A percentile compares a stretch with the other conserved stretches of the same genome.
Evolutionary conservation across 495 filamentous ascomycete genomes (phyloP).

Genomic region (Aspergillus steynii): DNA sequence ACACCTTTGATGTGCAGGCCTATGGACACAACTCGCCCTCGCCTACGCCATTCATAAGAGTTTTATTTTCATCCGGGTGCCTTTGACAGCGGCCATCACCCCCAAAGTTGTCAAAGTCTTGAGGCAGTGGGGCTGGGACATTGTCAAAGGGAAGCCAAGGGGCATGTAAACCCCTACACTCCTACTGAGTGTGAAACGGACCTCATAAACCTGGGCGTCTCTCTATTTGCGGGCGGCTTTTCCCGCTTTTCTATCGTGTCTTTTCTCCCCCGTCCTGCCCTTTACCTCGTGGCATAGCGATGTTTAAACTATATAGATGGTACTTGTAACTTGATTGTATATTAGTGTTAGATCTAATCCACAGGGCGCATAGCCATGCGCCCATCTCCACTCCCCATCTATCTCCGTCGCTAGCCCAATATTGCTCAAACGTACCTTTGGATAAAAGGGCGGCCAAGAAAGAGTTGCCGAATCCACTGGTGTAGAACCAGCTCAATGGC

Average conservation of each 20-base stretch:
- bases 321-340: slow-evolving; percentile 30
- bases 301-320: slow-evolving; percentile 18
- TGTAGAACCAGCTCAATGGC: not conserved
- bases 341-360: slow-evolving; percentile 42
- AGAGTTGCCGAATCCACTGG: not conserved
- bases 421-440: not conserved
- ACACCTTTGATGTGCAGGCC: slow-evolving; percentile 40
- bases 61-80: slow-evolving; percentile 92
- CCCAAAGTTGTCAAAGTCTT: slow-evolving; percentile 90
- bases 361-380: slow-evolving; percentile 14
- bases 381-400: slow-evolving; percentile 24
- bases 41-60: slow-evolving; percentile 98
- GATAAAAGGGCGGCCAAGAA: not conserved
- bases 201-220: not conserved
- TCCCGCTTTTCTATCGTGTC: not conserved
- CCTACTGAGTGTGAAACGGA: not conserved
- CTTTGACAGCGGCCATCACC: slow-evolving; percentile 82
- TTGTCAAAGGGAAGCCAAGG: slow-evolving; percentile 63
- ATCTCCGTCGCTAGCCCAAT: not conserved
- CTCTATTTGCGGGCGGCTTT: not conserved
- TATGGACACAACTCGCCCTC: slow-evolving; percentile 88
- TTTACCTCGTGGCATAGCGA: slow-evolving; percentile 30
- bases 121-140: slow-evolving; percentile 79
- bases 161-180: slow-evolving; percentile 21
- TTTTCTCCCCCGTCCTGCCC: not conserved